phyloP scores from a whole-genome alignment of 2,329 filamentous ascomycete genomes.

The Zelopaecilomyces penicillatus region DNA sequence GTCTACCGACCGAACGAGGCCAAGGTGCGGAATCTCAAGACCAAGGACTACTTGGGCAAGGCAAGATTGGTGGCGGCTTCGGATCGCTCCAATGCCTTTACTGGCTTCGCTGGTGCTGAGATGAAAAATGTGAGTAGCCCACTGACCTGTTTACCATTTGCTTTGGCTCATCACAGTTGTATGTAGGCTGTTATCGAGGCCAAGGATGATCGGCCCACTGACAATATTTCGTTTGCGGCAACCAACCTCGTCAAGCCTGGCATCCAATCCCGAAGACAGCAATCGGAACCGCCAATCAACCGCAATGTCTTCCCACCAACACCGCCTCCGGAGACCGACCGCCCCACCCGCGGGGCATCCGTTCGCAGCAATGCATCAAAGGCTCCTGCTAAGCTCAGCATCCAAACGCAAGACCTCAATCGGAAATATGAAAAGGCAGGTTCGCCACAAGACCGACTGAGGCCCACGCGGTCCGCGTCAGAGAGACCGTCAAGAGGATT shows the following conservation, averaged over 20 bases:
- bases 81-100: conserved; percentile 71
- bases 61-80: conserved; percentile 86
- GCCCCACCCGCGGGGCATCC: conserved; percentile 50
- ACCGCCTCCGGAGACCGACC: conserved; percentile 87
- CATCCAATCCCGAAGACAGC: conserved; percentile 69
- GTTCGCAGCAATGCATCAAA: conserved; percentile 50
- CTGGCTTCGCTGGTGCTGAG: conserved; percentile 71
- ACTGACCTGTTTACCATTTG: background rate
- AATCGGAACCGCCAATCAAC: conserved; percentile 72
- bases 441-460: conserved; percentile 30
- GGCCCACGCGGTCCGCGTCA: conserved; percentile 34
- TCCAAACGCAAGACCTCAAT: conserved; percentile 45
- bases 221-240: conserved; percentile 84
- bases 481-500: conserved; percentile 31
- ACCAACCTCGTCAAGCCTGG: conserved; percentile 88
- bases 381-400: conserved; percentile 54
- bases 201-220: conserved; percentile 71
- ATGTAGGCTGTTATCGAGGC: conserved; percentile 43
- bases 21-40: conserved; percentile 96
- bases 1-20: conserved; percentile 94
- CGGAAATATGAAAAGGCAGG: conserved; percentile 48
- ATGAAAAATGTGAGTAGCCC: conserved; percentile 57
- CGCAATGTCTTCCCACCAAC: conserved; percentile 92
- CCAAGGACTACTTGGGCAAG: conserved; percentile 95
- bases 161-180: conserved; percentile 8